phyloP scores from a whole-genome alignment of 768 basidiomycete species.

The Lyophyllum semitale region DNA sequence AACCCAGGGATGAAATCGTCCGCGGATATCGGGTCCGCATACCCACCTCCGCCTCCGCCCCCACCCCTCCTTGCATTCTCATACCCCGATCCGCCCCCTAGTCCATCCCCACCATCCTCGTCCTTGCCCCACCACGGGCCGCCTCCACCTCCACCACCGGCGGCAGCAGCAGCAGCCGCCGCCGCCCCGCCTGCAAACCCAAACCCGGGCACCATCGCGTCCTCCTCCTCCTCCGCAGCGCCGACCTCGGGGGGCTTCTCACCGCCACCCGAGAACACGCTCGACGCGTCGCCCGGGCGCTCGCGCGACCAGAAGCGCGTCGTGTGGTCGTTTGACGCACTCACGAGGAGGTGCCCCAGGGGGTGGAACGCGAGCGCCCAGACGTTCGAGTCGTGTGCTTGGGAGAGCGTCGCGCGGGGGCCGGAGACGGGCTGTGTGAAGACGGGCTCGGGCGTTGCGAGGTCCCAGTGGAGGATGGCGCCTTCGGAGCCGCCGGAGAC shows the following conservation, averaged over 20 bases:
- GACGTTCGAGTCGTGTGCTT: slow-evolving; percentile 97
- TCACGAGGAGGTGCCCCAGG: slow-evolving; percentile 90
- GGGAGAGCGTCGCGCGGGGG: slow-evolving; percentile 85
- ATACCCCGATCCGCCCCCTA: slow-evolving; percentile 7
- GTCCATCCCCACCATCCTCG: slow-evolving; percentile 28
- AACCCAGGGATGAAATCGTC: slow-evolving; percentile 73
- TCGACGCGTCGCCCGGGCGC: slow-evolving; percentile 79
- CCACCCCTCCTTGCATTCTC: slow-evolving; percentile 13
- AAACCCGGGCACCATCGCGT: slow-evolving; percentile 75
- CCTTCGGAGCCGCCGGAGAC: slow-evolving; percentile 96
- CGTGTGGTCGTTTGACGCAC: slow-evolving; percentile 97
- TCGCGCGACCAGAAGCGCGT: slow-evolving; percentile 98
- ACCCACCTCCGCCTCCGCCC: slow-evolving; percentile 23
- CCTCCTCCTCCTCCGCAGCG: slow-evolving; percentile 75
- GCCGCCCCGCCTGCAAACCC: slow-evolving; percentile 39
- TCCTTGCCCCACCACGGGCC: slow-evolving; percentile 50
- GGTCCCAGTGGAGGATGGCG: slow-evolving; percentile 91
- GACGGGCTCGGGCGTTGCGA: slow-evolving; percentile 63
- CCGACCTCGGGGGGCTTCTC: slow-evolving; percentile 79
- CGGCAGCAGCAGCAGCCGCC: slow-evolving; percentile 20
- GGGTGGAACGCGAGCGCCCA: slow-evolving; percentile 97
- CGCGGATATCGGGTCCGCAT: slow-evolving; percentile 29
- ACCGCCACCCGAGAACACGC: slow-evolving; percentile 77
- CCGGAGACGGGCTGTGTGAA: slow-evolving; percentile 43
- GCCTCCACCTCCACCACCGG: slow-evolving; percentile 11